Evolutionary conservation across 768 basidiomycete species (phyloP).

Genomic region (Termitomyces sp.): DNA sequence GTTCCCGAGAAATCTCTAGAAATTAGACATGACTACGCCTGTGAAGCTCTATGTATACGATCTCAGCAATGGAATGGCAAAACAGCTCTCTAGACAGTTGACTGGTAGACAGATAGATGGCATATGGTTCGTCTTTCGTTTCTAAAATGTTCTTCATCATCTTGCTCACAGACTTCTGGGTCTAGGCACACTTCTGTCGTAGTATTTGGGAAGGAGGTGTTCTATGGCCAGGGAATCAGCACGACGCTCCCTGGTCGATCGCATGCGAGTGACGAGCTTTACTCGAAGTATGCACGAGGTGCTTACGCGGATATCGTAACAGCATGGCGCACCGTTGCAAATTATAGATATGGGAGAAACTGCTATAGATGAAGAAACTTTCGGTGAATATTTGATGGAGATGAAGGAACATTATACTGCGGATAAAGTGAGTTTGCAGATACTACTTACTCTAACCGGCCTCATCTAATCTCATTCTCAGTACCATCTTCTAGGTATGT

Average conservation of each 20-base stretch:
- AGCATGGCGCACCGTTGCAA: conserved; percentile 75
- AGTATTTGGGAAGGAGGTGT: conserved; percentile 78
- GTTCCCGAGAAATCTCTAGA: not conserved
- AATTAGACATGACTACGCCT: conserved; percentile 22
- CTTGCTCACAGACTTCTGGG: not conserved
- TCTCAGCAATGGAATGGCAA: conserved; percentile 82
- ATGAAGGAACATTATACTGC: conserved; percentile 81
- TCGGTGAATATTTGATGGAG: conserved; percentile 74
- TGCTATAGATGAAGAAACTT: conserved; percentile 76
- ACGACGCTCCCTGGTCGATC: conserved; percentile 71
- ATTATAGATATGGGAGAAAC: conserved; percentile 76
- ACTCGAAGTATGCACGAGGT: not conserved
- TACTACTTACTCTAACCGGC: not conserved
- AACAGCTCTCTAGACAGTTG: conserved; percentile 69
- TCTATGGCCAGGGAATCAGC: conserved; percentile 85
- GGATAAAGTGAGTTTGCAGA: conserved; percentile 58
- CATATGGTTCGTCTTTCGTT: conserved; percentile 59
- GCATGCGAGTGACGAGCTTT: conserved; percentile 50
- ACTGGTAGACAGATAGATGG: conserved; percentile 91
- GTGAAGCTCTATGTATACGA: conserved; percentile 91
- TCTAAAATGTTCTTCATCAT: not conserved
- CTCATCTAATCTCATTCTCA: conserved; percentile 20
- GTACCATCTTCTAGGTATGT: conserved; percentile 87
- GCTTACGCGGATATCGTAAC: not conserved
- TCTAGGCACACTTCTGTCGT: conserved; percentile 91